Base-by-base conservation (phyloP, 257 asterid genomes). In the Capsicum pubescens region DNA sequence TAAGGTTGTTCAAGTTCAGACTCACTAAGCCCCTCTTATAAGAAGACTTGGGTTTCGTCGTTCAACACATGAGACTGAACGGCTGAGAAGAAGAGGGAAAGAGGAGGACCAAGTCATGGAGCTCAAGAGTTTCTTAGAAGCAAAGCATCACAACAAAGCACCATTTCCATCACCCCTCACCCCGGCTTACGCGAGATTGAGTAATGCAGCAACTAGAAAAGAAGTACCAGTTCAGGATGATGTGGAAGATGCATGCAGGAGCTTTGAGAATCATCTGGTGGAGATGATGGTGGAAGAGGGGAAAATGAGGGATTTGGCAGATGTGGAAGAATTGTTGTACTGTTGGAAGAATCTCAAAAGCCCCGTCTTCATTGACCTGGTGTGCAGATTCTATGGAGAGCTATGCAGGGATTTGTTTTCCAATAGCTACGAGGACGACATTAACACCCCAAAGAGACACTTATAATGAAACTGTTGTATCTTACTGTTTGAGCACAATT, bases 271-370 rank as follows among this genome's bases (percentile, higher is more conserved):
- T 76, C 91, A 90, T 83, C 80, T 94, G 94, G 80, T 86, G 46
- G 95, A 92, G 52, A 92, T 92, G 97, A 85, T 94, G 8, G 88
- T 90, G 79, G 97, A 91, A 26, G 95, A 92, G 15, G 94, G 97
- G 78, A 89, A 89, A 55, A 83, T 84, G 86, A 88, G 85, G 35
- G 94, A 90, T 70, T 85, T 94, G 85, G 88, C 48, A 61, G 98
- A 94, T 86, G 94, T 92, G 52, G 97, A 94, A 61, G 97, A 94
- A 87, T 89, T 93, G 56, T 87, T 94, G 8, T 89, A 91, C 87
- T 92, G 92, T 88, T 92, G 97, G 97, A 90, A 88, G 84, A 91
- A 88, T 60, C 95, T 93, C 7, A 90, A 67, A 56, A 88, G 89
- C 58, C 95, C 95, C 0, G 88, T 92, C 56, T 94, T 89, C 39